Percentiles rank a stretch among this genome's conserved stretches.
Conservation (phyloP, 75 land plant species). For the Chamaecyparis obtusa region DNA sequence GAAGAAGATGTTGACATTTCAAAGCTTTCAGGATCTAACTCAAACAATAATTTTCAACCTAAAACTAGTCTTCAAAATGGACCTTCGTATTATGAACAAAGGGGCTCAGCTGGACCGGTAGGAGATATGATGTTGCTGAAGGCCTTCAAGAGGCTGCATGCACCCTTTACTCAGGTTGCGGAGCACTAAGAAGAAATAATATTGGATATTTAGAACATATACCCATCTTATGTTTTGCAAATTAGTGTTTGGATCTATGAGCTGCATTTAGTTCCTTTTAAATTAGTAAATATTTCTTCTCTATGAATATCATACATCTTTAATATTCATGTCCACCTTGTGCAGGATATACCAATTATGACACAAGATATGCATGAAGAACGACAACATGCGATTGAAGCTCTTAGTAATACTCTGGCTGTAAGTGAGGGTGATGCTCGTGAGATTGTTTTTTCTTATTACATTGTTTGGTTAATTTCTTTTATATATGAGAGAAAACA, state of each 20-base stretch:
- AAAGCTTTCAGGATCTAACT: background rate
- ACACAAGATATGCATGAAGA: slow-evolving; percentile 99
- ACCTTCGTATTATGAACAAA: slow-evolving; percentile 16
- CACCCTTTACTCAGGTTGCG: slow-evolving; percentile 85
- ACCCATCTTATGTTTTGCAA: background rate
- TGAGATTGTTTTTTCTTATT: background rate
- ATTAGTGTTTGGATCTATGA: background rate
- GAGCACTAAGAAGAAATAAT: background rate
- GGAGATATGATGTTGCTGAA: slow-evolving; percentile 72
- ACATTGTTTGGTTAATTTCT: background rate
- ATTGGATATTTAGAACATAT: background rate
- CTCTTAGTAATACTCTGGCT: slow-evolving; percentile 40
- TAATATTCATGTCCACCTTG: background rate
- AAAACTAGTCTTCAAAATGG: background rate
- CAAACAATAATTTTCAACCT: background rate
- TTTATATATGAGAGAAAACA: background rate
- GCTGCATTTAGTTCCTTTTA: background rate
- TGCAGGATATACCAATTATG: slow-evolving; percentile 85
- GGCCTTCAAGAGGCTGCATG: slow-evolving; percentile 64
- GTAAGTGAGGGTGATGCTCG: slow-evolving; percentile 17
- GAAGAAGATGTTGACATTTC: background rate
- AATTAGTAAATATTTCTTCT: background rate
- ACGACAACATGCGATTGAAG: slow-evolving; percentile 73
- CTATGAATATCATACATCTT: background rate
- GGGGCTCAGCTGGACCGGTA: slow-evolving; percentile 74